Conservation (phyloP, 441 rosid species). For the Mallotus japonicus region DNA sequence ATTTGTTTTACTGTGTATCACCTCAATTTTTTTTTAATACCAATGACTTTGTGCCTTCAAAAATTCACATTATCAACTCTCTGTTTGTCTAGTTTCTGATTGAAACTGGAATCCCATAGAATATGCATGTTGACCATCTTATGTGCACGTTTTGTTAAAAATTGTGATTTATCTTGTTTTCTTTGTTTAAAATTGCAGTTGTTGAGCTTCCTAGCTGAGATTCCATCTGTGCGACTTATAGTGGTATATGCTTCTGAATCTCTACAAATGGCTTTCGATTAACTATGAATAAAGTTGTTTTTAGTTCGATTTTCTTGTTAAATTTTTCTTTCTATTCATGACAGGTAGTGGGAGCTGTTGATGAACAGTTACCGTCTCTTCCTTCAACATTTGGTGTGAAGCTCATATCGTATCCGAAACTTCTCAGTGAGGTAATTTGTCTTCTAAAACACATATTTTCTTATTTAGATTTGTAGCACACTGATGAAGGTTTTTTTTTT, state of each 20-base stretch:
- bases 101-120: background rate
- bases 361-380: constrained; percentile 70
- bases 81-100: no score
- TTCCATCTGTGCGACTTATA: constrained; percentile 72
- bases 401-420: constrained; percentile 61
- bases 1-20: no score
- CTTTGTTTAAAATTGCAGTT: constrained; percentile 57
- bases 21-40: background rate
- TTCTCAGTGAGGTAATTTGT: constrained; percentile 68
- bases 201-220: constrained; percentile 74
- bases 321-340: constrained; percentile 11
- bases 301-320: background rate
- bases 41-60: background rate
- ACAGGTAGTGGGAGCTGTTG: constrained; percentile 93
- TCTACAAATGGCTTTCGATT: constrained; percentile 8
- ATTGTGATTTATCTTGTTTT: constrained; percentile 14
- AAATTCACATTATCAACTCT: background rate
- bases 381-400: constrained; percentile 67
- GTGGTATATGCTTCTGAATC: constrained; percentile 56
- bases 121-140: background rate
- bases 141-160: background rate
- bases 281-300: background rate
- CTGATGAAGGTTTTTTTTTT: background rate
- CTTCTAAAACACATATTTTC: background rate
- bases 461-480: background rate